Conservation (phyloP, 352 stramenopile species). For the Globisporangium nagaii region DNA sequence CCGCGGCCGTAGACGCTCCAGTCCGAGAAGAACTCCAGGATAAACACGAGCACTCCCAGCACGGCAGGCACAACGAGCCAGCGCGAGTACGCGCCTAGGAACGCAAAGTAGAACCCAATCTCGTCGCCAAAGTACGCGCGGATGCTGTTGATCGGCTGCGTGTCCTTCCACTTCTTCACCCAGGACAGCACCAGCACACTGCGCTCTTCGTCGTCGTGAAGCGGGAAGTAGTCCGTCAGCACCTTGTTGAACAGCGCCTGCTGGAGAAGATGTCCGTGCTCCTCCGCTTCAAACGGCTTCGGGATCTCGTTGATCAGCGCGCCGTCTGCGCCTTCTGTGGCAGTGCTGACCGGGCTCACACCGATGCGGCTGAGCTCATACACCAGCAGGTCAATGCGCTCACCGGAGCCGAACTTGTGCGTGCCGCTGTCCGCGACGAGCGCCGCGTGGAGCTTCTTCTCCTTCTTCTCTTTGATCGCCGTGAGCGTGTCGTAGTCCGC, state of each 20-base stretch:
- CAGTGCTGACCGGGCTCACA: constrained; percentile 21
- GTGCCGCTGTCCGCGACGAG: constrained; percentile 34
- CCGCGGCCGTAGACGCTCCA: constrained; percentile 59
- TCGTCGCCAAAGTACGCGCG: constrained; percentile 82
- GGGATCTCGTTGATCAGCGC: constrained; percentile 21
- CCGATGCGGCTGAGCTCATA: constrained; percentile 60
- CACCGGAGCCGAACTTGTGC: constrained; percentile 56
- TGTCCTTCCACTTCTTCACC: constrained; percentile 64
- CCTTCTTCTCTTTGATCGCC: constrained; percentile 55
- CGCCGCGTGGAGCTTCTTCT: constrained; percentile 35
- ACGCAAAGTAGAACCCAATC: constrained; percentile 98
- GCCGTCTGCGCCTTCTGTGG: neutral
- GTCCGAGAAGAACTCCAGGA: constrained; percentile 59
- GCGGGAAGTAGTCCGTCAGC: constrained; percentile 62
- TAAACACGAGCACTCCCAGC: constrained; percentile 86
- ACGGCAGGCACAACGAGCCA: constrained; percentile 90
- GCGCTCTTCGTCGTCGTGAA: constrained; percentile 73
- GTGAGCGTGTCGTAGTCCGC: constrained; percentile 39
- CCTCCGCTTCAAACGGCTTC: constrained; percentile 53
- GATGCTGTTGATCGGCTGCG: constrained; percentile 54
- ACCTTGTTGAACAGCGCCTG: constrained; percentile 65
- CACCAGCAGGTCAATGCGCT: constrained; percentile 71
- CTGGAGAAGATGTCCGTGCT: constrained; percentile 61
- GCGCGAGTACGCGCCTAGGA: constrained; percentile 93
- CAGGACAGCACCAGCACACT: constrained; percentile 56